Evolutionary conservation across 495 filamentous ascomycete genomes (phyloP).

Genomic region (Annulohypoxylon moriforme): DNA sequence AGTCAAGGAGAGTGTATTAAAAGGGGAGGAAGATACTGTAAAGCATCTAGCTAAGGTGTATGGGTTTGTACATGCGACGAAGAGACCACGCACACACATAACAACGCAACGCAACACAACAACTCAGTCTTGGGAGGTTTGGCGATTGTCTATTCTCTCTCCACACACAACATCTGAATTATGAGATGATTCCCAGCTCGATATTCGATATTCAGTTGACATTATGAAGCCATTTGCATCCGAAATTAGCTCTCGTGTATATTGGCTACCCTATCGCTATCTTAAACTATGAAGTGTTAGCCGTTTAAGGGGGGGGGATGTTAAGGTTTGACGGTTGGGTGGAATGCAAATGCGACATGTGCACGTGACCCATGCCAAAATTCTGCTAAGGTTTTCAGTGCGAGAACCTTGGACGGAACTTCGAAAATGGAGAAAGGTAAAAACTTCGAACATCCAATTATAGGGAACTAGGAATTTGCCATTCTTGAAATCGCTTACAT

Average conservation of each 20-base stretch:
- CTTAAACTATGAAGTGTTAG: not conserved
- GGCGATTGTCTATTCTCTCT: constrained; percentile 13
- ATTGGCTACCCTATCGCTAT: not conserved
- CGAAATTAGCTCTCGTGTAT: not conserved
- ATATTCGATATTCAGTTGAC: not conserved
- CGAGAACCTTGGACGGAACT: not conserved
- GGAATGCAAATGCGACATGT: not conserved
- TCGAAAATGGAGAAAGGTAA: constrained; percentile 9
- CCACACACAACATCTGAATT: constrained; percentile 31
- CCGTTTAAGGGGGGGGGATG: not conserved
- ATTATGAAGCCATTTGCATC: not conserved
- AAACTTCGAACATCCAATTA: not conserved
- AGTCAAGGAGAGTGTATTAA: constrained; percentile 34
- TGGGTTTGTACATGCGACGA: constrained; percentile 37
- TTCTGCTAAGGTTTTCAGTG: constrained; percentile 28
- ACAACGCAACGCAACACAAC: not conserved
- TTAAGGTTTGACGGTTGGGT: not conserved
- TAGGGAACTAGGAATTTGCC: not conserved
- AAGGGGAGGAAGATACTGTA: constrained; percentile 33
- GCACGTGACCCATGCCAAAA: constrained; percentile 32
- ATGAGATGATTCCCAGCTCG: constrained; percentile 27
- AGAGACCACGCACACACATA: constrained; percentile 5
- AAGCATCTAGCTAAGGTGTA: constrained; percentile 43
- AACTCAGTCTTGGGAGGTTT: constrained; percentile 15
- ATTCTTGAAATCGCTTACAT: not conserved